These are phyloP conservation scores for Candida alai DNA, from an alignment of 805 yeast genomes.

Conservation along the genomic window DNA sequence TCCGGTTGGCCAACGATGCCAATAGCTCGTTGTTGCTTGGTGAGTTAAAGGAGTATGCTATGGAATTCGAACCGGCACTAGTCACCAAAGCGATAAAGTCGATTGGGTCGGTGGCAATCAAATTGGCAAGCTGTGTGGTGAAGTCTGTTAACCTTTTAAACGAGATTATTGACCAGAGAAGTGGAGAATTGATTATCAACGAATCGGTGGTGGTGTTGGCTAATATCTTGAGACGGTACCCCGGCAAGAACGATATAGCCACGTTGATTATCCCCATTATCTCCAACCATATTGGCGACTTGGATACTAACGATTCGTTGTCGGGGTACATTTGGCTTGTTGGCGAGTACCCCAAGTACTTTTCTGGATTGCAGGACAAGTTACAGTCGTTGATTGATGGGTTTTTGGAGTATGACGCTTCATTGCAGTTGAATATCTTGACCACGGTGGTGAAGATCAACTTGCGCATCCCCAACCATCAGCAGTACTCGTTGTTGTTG, in stretches of 20 bases:
- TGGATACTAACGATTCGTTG: constrained; percentile 48
- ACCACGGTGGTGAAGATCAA: constrained; percentile 61
- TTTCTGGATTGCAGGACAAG: constrained; percentile 48
- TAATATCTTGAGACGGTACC: constrained; percentile 64
- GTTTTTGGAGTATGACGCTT: constrained; percentile 56
- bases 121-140: constrained; percentile 48
- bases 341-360: constrained; percentile 66
- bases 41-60: constrained; percentile 74
- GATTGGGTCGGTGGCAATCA: constrained; percentile 69
- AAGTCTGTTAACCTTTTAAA: constrained; percentile 60
- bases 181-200: constrained; percentile 56
- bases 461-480: constrained; percentile 14
- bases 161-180: constrained; percentile 59
- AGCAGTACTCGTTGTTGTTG: constrained; percentile 37
- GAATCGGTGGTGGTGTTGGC: constrained; percentile 61
- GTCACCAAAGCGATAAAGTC: constrained; percentile 64
- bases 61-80: constrained; percentile 81
- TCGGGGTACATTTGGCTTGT: constrained; percentile 65
- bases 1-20: constrained; percentile 59
- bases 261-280: constrained; percentile 55
- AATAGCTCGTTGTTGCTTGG: constrained; percentile 58
- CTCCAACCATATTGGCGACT: constrained; percentile 43
- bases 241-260: constrained; percentile 45
- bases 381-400: constrained; percentile 44
- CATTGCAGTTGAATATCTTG: constrained; percentile 56